Conservation (phyloP, 768 basidiomycete genomes). For the Boletus rufocinnamomeus region DNA sequence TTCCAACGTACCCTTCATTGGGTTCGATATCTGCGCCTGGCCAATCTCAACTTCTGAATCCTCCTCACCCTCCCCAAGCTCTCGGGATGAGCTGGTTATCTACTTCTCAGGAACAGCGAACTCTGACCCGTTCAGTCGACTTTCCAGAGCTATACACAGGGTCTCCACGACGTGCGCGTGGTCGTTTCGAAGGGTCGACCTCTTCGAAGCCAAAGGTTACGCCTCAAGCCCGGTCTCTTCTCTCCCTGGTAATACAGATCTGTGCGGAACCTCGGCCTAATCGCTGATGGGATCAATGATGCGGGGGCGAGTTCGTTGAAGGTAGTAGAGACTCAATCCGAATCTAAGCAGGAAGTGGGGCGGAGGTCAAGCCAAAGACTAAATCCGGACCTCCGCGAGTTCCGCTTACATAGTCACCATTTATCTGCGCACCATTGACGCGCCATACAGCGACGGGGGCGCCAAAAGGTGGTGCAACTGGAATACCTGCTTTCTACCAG, state of each 20-base stretch:
- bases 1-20: conserved; percentile 15
- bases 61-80: conserved; percentile 19
- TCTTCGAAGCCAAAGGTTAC: conserved; percentile 46
- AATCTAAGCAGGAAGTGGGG: neutral
- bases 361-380: conserved; percentile 20
- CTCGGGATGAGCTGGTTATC: neutral
- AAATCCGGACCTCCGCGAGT: conserved; percentile 25
- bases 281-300: conserved; percentile 7
- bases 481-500: neutral
- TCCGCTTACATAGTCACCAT: conserved; percentile 27
- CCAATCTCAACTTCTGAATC: conserved; percentile 6
- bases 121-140: conserved; percentile 35
- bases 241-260: conserved; percentile 5
- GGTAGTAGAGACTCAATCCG: neutral
- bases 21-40: conserved; percentile 4
- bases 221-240: conserved; percentile 19
- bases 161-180: conserved; percentile 35
- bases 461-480: neutral
- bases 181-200: conserved; percentile 42
- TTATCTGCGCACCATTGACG: conserved; percentile 29
- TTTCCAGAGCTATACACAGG: conserved; percentile 40
- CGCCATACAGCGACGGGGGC: conserved; percentile 4
- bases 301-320: conserved; percentile 11
- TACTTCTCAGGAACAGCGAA: conserved; percentile 10
- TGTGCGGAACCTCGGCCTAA: no score